Conservation (phyloP, 2,329 filamentous ascomycete genomes). For the Amesomyces nigricolor region DNA sequence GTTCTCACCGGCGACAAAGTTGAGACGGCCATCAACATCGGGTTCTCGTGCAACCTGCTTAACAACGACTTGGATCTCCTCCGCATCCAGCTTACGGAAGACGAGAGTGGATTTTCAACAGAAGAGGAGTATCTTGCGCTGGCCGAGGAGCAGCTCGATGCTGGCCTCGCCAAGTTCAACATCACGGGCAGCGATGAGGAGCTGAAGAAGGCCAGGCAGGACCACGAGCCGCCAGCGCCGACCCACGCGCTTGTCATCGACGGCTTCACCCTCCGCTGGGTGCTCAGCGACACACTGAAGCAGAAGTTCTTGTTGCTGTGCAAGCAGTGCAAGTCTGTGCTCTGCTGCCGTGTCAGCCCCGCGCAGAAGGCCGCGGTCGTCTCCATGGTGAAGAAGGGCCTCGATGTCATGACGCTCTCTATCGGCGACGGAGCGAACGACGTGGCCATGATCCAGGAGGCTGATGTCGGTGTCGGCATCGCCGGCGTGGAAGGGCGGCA, state of each 20-base stretch:
- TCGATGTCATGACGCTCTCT: slow-evolving; percentile 93
- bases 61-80: slow-evolving; percentile 98
- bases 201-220: slow-evolving; percentile 68
- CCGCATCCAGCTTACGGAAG: slow-evolving; percentile 77
- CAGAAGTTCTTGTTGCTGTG: slow-evolving; percentile 93
- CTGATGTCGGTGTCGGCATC: slow-evolving; percentile 93
- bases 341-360: slow-evolving; percentile 95
- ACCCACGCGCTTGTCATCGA: slow-evolving; percentile 95
- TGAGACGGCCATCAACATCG: slow-evolving; percentile 99
- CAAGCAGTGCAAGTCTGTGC: slow-evolving; percentile 93
- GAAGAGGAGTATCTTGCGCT: slow-evolving; percentile 48
- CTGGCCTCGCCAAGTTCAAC: slow-evolving; percentile 64
- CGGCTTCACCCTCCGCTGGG: slow-evolving; percentile 85
- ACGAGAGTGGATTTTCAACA: slow-evolving; percentile 47
- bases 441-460: slow-evolving; percentile 96
- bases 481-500: slow-evolving; percentile 88
- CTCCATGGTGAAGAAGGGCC: slow-evolving; percentile 84
- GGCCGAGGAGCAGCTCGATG: slow-evolving; percentile 67
- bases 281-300: slow-evolving; percentile 73
- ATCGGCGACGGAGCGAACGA: slow-evolving; percentile 94
- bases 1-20: slow-evolving; percentile 98
- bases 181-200: slow-evolving; percentile 84
- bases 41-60: slow-evolving; percentile 95
- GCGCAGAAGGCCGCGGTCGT: slow-evolving; percentile 98
- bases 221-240: slow-evolving; percentile 77